phyloP scores from a whole-genome alignment of 176 grass and related monocot species.

The Aegilops tauschii region DNA sequence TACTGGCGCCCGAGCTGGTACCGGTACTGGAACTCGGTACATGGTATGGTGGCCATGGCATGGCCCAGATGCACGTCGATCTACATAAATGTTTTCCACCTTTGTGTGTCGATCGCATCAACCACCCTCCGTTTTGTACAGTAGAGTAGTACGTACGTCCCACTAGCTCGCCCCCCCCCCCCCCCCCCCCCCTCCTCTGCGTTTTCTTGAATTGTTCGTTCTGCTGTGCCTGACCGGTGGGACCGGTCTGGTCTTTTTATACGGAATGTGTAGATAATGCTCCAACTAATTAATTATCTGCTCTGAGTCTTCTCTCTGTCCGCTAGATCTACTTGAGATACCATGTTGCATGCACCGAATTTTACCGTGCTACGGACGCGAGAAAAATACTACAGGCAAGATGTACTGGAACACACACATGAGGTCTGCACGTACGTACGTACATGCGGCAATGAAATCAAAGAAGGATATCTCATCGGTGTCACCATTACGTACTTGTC shows the following conservation, averaged over 20 bases:
- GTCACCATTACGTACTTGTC: conserved; percentile 46
- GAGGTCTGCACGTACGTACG: neutral
- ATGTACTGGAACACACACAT: neutral
- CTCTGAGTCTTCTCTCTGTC: neutral
- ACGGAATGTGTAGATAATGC: too few species aligned
- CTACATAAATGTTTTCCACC: neutral
- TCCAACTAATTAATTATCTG: neutral
- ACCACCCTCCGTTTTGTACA: neutral
- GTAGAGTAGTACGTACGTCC: neutral
- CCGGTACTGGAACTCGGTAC: neutral
- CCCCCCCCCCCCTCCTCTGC: neutral
- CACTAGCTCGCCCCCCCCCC: too few species aligned
- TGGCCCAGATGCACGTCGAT: neutral
- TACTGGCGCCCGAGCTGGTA: neutral
- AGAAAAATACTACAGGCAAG: neutral
- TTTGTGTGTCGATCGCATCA: conserved; percentile 24
- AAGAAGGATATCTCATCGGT: conserved; percentile 27
- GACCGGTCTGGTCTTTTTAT: neutral
- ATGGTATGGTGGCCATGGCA: too few species aligned
- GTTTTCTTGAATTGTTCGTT: neutral
- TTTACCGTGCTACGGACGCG: neutral
- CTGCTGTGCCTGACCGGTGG: neutral
- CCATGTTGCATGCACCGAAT: neutral
- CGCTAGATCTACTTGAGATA: neutral
- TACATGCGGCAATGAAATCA: conserved; percentile 12